Evolutionary conservation across 768 basidiomycete species (phyloP), one percentile per base, ranked within the genome.

Genomic region (Pleurotus ostreatus): DNA sequence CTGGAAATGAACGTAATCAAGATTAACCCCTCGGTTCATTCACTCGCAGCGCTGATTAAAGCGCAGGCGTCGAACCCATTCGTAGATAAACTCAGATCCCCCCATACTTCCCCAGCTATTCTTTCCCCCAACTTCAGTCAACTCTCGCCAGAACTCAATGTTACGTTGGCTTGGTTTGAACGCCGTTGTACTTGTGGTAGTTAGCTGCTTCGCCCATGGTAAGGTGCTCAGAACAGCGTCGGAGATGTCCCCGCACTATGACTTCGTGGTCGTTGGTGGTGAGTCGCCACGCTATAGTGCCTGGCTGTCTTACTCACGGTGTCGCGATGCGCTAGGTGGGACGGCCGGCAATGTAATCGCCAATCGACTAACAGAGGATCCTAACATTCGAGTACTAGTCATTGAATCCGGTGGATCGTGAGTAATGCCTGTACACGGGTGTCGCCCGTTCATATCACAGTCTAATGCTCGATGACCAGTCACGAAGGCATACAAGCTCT

Each of bases 261-360:
- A 70, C 62, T 71, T 65, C 49, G 57, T 71, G 39, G 58, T 70
- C 38, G 59, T 71, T 52, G 70, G 69, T 60, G 69, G 69, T 66
- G 39, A 38, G 66, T 34, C 16, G 23, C 4, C 5, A 9, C 12
- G 1, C 25, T 55, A 34, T 43, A 52, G 16, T 25, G 8, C 13
- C 4, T 53, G 16, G 30, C 18, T 13, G 23, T 23, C 13, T 46
- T 13, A 41, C 18, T 57, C 18, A 25, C 15, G 51, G 16, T 40
- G 23, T 25, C 1, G 23, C 23, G 23, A 25, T 25, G 23, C 23
- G 23, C 5, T 26, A 53, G 62, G 47, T 37, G 66, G 66, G 3
- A 62, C 64, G 16, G 64, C 61, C 5, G 66, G 66, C 25, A 53
- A 55, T 37, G 63, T 62, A 3, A 26, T 68, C 25, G 68, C 23